Evolutionary conservation across 225 moss, liverwort and hornwort genomes (phyloP).

Genomic region (Polytrichum commune): DNA sequence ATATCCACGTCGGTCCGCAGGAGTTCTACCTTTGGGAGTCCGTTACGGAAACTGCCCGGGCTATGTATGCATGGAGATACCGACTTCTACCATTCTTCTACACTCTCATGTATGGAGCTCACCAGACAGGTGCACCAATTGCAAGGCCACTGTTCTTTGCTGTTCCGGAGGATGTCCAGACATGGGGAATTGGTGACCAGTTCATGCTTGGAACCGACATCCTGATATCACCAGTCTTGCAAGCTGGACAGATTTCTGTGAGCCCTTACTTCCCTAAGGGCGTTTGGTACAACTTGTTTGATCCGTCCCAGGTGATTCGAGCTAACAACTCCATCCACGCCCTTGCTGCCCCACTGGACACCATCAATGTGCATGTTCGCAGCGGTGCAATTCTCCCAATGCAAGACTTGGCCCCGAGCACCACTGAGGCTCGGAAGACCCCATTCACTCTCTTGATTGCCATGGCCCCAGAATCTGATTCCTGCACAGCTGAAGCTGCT

Average conservation of each 20-base stretch:
- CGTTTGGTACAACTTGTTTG: conserved; percentile 63
- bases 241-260: conserved; percentile 35
- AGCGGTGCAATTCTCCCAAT: conserved; percentile 45
- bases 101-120: conserved; percentile 64
- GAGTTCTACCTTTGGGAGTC: conserved; percentile 81
- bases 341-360: conserved; percentile 35
- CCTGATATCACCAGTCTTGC: conserved; percentile 67
- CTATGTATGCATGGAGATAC: conserved; percentile 55
- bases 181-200: conserved; percentile 52
- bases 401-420: conserved; percentile 37
- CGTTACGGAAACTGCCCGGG: conserved; percentile 49
- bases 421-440: conserved; percentile 34
- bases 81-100: conserved; percentile 69
- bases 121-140: conserved; percentile 56
- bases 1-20: conserved; percentile 43
- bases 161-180: conserved; percentile 43
- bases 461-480: conserved; percentile 20
- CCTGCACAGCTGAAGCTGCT: conserved; percentile 10
- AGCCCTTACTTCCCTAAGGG: conserved; percentile 66
- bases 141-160: conserved; percentile 69
- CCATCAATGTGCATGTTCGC: conserved; percentile 42
- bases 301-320: conserved; percentile 26
- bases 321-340: conserved; percentile 25
- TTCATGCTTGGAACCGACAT: conserved; percentile 60
- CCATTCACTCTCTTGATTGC: conserved; percentile 42